phyloP scores from a whole-genome alignment of 2,329 filamentous ascomycete species.

The Plectosphaerella sp. region DNA sequence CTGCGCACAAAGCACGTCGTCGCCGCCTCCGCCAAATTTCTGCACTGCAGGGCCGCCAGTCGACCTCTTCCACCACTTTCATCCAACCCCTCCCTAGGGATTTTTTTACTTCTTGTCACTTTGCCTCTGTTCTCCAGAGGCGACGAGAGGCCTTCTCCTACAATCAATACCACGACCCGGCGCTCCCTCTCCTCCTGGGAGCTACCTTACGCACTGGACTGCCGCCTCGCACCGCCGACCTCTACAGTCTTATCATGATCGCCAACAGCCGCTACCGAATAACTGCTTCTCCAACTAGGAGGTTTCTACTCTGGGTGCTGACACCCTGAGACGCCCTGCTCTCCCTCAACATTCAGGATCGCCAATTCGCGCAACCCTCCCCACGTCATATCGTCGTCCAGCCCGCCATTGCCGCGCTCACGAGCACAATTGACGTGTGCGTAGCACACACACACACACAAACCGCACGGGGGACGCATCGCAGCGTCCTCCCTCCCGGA shows the following conservation, averaged over 20 bases:
- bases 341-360: conserved; percentile 1
- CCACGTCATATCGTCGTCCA: conserved; percentile 1
- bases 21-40: not conserved
- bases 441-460: not conserved
- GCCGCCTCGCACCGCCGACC: conserved; percentile 4
- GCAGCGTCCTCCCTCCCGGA: not conserved
- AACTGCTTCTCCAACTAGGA: conserved; percentile 34
- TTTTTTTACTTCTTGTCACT: too few species aligned
- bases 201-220: not conserved
- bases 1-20: not conserved
- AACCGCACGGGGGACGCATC: not conserved
- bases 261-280: conserved; percentile 25
- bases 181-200: not conserved
- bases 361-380: not conserved
- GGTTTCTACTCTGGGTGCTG: conserved; percentile 31
- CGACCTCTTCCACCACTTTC: not conserved
- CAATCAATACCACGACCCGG: not conserved
- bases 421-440: conserved; percentile 6
- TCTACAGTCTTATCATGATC: conserved; percentile 30
- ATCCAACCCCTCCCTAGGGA: not conserved
- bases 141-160: not conserved
- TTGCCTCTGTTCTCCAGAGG: not conserved
- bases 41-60: not conserved
- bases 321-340: conserved; percentile 27
- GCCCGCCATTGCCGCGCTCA: conserved; percentile 4